Evolutionary conservation across 2,329 filamentous ascomycete genomes (phyloP).

Genomic region (Calonectria honghensis): DNA sequence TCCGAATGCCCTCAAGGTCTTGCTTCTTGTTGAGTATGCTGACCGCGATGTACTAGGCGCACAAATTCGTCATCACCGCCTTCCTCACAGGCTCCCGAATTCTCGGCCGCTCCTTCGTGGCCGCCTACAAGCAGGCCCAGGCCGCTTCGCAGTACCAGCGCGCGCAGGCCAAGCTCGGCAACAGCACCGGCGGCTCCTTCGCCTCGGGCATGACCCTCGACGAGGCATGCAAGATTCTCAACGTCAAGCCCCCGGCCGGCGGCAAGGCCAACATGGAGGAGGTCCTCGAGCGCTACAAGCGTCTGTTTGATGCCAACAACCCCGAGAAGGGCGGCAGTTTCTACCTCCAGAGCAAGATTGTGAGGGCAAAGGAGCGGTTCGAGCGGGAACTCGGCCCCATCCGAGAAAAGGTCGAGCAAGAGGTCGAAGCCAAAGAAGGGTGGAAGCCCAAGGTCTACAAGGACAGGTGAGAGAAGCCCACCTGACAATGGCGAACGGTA

Average conservation of each 20-base stretch:
- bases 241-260: constrained; percentile 87
- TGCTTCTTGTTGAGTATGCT: constrained; percentile 40
- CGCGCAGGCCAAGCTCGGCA: constrained; percentile 78
- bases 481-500: constrained; percentile 2
- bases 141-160: constrained; percentile 89
- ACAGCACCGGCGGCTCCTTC: constrained; percentile 70
- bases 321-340: constrained; percentile 97
- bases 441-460: constrained; percentile 98
- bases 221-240: constrained; percentile 97
- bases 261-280: constrained; percentile 86
- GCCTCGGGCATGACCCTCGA: constrained; percentile 90
- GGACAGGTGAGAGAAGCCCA: constrained; percentile 75
- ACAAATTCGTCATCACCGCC: constrained; percentile 92
- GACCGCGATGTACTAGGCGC: constrained; percentile 77
- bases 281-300: constrained; percentile 92
- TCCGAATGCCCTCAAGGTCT: constrained; percentile 40
- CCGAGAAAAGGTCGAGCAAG: constrained; percentile 81
- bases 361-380: constrained; percentile 92
- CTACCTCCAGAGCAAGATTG: constrained; percentile 97
- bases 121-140: constrained; percentile 96
- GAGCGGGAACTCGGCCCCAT: constrained; percentile 88
- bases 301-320: constrained; percentile 94
- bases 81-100: constrained; percentile 93
- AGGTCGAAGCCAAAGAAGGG: constrained; percentile 87
- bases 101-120: constrained; percentile 92